Evolutionary conservation across 2,329 filamentous ascomycete genomes (phyloP), one percentile per base, ranked within the genome.

Genomic region (Penicillium sp.): DNA sequence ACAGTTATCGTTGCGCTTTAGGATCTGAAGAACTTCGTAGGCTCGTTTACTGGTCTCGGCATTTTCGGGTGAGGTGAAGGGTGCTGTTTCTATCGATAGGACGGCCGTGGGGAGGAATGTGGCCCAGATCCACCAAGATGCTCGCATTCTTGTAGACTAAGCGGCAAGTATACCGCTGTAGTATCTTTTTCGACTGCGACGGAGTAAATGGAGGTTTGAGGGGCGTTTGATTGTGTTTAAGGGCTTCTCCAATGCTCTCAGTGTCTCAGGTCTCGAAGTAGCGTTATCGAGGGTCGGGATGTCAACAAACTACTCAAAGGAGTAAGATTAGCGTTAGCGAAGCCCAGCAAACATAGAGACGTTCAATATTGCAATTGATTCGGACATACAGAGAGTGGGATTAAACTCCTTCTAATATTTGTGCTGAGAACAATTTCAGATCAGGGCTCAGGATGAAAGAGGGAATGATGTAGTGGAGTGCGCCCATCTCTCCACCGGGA

Each of bases 1-100:
- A 69, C 85, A 88, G 55, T 70, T 66, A 39, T 70, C 65, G 33
- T 65, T 63, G 31, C 72, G 68, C 35, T 66, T 69, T 44, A 76
- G 54, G 7, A 75, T 47, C 9, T 67, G 69, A n/a, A 76, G 62
- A 23, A 73, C 59, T 19, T 72, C 66, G 13, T 68, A 67, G 50
- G 72, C 68, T 58, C 70, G 60, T 33, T 62, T 64, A 50, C 59
- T 65, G 45, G 56, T 51, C 37, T 64, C 62, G 31, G 62, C 63
- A 19, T 56, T 55, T 45, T 67, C 54, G 0, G 73, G 69, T n/a
- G 63, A 47, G 10, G 63, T 61, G 55, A 76, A 76, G 43, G 72
- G 67, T 19, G 65, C 54, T 29, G 62, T 66, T 45, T 74, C 68
- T 58, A 66, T 63, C 46, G 72, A 68, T 53, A 67, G 53, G 13